Conservation (phyloP, 228 moss, liverwort and hornwort genomes). For the Sphagnum magellanicum region DNA sequence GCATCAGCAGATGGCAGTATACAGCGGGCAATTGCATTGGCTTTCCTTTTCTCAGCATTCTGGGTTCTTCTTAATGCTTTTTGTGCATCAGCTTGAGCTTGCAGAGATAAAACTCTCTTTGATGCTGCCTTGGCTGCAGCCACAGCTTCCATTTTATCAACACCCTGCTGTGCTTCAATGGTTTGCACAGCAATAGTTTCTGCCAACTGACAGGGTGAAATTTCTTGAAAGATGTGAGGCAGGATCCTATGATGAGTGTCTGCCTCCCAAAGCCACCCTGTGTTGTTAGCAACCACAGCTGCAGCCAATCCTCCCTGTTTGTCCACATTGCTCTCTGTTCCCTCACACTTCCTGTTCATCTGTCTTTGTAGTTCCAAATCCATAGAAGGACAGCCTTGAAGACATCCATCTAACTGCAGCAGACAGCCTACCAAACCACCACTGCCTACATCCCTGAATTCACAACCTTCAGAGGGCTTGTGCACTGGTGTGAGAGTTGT, state of each 20-base stretch:
- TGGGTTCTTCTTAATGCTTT: constrained; percentile 53
- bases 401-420: constrained; percentile 56
- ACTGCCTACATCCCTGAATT: constrained; percentile 1
- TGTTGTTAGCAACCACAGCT: constrained; percentile 11
- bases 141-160: constrained; percentile 18
- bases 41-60: constrained; percentile 37
- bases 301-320: constrained; percentile 3
- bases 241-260: constrained; percentile 70
- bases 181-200: constrained; percentile 37
- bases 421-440: constrained; percentile 39
- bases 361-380: constrained; percentile 2
- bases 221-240: constrained; percentile 38
- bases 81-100: constrained; percentile 40
- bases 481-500: neutral
- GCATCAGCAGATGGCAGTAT: constrained; percentile 1
- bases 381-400: constrained; percentile 17
- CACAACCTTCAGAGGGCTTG: neutral
- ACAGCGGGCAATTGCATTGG: constrained; percentile 10
- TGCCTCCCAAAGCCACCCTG: constrained; percentile 49
- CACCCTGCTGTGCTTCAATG: constrained; percentile 21
- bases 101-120: constrained; percentile 25
- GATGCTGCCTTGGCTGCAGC: constrained; percentile 38
- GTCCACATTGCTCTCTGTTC: neutral
- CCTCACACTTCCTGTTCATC: neutral
- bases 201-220: constrained; percentile 38